Evolutionary conservation across 78 protist genomes (phyloP).

Genomic region (Bigelowiella natans): DNA sequence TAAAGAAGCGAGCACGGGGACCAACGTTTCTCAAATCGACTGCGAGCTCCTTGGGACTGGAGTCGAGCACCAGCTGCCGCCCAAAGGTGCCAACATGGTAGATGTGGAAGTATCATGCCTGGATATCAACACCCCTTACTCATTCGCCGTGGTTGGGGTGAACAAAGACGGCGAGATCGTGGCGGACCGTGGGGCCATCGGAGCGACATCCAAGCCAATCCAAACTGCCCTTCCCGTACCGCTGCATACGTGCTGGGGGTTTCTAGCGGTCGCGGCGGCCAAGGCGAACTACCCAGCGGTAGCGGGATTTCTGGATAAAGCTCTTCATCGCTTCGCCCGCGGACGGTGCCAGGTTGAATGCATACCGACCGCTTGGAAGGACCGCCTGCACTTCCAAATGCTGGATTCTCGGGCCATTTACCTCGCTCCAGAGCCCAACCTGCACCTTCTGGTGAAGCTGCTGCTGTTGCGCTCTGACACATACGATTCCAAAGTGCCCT

Average conservation of each 20-base stretch:
- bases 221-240: background rate
- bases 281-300: background rate
- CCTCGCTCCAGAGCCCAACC: background rate
- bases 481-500: background rate
- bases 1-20: background rate
- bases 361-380: too few species aligned
- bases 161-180: background rate
- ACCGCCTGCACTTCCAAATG: too few species aligned
- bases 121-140: background rate
- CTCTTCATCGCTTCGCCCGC: background rate
- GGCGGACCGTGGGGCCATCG: background rate
- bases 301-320: background rate
- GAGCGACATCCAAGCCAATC: background rate
- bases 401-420: too few species aligned
- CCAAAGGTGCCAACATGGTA: background rate
- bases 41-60: background rate
- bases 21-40: background rate
- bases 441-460: background rate
- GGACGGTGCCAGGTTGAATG: background rate
- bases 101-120: background rate
- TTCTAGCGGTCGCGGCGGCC: background rate
- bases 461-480: background rate
- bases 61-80: background rate
- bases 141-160: background rate
- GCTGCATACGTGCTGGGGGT: background rate